These are phyloP conservation scores for Chloroidium sp. DNA, from an alignment of 163 green algal species.

Conservation along the genomic window DNA sequence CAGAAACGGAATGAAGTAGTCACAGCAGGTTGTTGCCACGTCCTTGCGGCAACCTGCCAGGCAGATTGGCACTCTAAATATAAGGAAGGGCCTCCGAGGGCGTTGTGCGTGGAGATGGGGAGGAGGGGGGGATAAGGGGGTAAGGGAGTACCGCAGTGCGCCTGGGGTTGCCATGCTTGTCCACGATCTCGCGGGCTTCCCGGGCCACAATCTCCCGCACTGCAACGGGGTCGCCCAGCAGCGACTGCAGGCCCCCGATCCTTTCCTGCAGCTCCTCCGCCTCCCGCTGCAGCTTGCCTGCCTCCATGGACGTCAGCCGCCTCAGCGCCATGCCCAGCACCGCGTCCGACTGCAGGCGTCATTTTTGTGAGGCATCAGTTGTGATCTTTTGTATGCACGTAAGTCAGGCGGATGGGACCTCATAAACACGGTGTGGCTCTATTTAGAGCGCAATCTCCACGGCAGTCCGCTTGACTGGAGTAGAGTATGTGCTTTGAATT, in stretches of 20 bases:
- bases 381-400: no score
- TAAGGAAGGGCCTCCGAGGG: no score
- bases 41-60: no score
- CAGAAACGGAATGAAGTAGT: no score
- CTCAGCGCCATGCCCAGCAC: slow-evolving; percentile 81
- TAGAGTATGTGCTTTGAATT: no score
- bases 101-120: no score
- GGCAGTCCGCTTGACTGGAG: no score
- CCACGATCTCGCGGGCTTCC: slow-evolving; percentile 53
- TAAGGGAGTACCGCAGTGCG: slow-evolving; percentile 39
- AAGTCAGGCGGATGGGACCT: no score
- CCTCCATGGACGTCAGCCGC: slow-evolving; percentile 76
- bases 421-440: not conserved
- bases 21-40: no score
- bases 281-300: slow-evolving; percentile 61
- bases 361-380: not conserved
- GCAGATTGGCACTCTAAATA: no score
- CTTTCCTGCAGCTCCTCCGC: slow-evolving; percentile 28
- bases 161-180: slow-evolving; percentile 42
- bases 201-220: slow-evolving; percentile 53
- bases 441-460: no score
- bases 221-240: slow-evolving; percentile 15
- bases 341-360: slow-evolving; percentile 49
- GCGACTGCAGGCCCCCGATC: slow-evolving; percentile 1
- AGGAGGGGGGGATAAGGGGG: no score